These are phyloP conservation scores for Nidula microcarpa DNA, from an alignment of 768 basidiomycete species.

Conservation along the genomic window DNA sequence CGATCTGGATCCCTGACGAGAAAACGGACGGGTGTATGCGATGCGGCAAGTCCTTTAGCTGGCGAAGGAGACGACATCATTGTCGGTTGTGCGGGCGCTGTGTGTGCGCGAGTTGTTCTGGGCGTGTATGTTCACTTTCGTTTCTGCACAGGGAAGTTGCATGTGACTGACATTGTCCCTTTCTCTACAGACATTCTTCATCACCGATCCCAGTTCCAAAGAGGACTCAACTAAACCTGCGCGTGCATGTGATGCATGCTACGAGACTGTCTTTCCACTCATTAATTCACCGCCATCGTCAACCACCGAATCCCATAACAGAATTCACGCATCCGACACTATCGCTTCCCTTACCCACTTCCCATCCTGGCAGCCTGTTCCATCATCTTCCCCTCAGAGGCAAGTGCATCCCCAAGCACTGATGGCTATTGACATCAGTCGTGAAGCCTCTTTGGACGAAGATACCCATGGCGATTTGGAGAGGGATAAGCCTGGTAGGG, in stretches of 20 bases:
- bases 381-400: neutral
- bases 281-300: conserved; percentile 13
- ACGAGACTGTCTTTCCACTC: conserved; percentile 79
- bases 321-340: conserved; percentile 21
- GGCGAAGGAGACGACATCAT: conserved; percentile 79
- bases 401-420: conserved; percentile 32
- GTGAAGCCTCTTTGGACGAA: conserved; percentile 1
- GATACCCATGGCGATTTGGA: too few species aligned
- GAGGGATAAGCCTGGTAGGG: too few species aligned
- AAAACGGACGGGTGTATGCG: conserved; percentile 84
- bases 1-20: conserved; percentile 90
- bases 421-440: conserved; percentile 41
- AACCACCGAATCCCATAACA: too few species aligned
- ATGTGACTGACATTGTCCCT: neutral
- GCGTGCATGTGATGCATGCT: conserved; percentile 84
- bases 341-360: conserved; percentile 24
- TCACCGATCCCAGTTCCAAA: conserved; percentile 52
- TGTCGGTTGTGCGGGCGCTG: conserved; percentile 84
- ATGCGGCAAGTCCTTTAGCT: conserved; percentile 73
- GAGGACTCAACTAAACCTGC: conserved; percentile 50
- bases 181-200: conserved; percentile 73
- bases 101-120: conserved; percentile 83
- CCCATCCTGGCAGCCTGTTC: neutral
- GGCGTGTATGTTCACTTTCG: conserved; percentile 47
- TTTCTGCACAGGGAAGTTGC: neutral